A percentile compares a stretch with the other conserved stretches of the same genome.
Conservation (phyloP, 176 grass and related monocot genomes). For the Juncus effusus region DNA sequence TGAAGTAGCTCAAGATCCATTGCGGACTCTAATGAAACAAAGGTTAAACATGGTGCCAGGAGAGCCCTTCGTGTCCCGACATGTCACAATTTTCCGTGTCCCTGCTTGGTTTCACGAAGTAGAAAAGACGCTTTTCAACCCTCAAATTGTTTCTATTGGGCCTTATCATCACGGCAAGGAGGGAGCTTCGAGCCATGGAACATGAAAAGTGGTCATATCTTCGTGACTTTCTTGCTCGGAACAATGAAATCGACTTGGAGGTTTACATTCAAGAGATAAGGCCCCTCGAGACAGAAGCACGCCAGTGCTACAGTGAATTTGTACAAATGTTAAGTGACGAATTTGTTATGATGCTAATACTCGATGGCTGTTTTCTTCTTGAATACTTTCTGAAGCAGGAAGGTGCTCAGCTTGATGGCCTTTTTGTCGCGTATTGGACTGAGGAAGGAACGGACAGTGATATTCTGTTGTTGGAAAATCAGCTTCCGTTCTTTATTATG, state of each 20-base stretch:
- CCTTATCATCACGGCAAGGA: not conserved
- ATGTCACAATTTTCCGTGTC: not conserved
- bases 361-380: conserved; percentile 41
- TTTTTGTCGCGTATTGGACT: not conserved
- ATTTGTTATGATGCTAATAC: too few species aligned
- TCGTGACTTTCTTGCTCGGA: not conserved
- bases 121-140: not conserved
- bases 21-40: not conserved
- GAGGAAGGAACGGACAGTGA: not conserved
- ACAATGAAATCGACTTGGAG: not conserved
- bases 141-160: not conserved
- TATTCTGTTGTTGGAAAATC: conserved; percentile 40
- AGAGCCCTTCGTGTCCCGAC: not conserved
- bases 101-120: not conserved
- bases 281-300: not conserved
- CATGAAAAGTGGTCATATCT: not conserved
- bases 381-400: conserved; percentile 4
- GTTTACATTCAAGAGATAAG: not conserved
- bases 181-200: too few species aligned
- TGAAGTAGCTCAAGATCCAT: not conserved
- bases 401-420: not conserved
- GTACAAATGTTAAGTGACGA: not conserved
- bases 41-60: not conserved
- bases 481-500: too few species aligned
- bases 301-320: not conserved